phyloP scores from a whole-genome alignment of 1,284 basidiomycete species.

The Serendipita sp. region DNA sequence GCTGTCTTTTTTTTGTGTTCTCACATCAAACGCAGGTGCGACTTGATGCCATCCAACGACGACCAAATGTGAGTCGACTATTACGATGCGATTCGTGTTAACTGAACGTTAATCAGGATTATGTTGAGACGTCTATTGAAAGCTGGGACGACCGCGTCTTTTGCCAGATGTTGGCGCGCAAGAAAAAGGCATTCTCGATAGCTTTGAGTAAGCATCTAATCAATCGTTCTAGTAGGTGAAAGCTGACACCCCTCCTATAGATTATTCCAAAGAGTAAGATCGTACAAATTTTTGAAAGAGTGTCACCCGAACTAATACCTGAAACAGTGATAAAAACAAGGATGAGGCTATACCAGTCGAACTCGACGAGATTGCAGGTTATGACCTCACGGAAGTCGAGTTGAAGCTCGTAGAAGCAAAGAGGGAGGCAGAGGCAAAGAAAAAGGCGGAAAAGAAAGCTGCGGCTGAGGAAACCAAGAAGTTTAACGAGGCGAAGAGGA shows the following conservation, averaged over 20 bases:
- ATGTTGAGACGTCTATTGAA: not conserved
- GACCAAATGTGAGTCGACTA: too few species aligned
- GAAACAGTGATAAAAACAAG: slow-evolving; percentile 15
- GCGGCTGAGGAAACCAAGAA: not conserved
- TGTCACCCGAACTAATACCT: too few species aligned
- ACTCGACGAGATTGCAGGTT: slow-evolving; percentile 23
- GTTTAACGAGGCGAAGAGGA: slow-evolving; percentile 6
- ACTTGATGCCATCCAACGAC: too few species aligned
- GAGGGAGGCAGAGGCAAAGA: slow-evolving; percentile 1
- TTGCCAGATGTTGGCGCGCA: not conserved
- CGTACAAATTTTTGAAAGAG: too few species aligned
- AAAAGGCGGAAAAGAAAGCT: not conserved
- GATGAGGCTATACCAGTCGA: slow-evolving; percentile 22
- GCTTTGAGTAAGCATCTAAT: not conserved
- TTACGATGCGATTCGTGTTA: too few species aligned
- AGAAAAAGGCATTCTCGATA: not conserved
- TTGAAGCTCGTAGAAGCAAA: slow-evolving; percentile 12
- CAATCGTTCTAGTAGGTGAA: too few species aligned
- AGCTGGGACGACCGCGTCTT: not conserved
- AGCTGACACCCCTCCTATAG: too few species aligned
- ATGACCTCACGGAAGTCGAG: slow-evolving; percentile 26
- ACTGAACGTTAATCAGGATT: not conserved
- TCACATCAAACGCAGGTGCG: not conserved
- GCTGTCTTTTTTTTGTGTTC: not conserved
- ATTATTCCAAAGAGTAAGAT: too few species aligned